Base-by-base conservation (phyloP, 495 filamentous ascomycete species). In the Hyaloscypha hepaticicola region DNA sequence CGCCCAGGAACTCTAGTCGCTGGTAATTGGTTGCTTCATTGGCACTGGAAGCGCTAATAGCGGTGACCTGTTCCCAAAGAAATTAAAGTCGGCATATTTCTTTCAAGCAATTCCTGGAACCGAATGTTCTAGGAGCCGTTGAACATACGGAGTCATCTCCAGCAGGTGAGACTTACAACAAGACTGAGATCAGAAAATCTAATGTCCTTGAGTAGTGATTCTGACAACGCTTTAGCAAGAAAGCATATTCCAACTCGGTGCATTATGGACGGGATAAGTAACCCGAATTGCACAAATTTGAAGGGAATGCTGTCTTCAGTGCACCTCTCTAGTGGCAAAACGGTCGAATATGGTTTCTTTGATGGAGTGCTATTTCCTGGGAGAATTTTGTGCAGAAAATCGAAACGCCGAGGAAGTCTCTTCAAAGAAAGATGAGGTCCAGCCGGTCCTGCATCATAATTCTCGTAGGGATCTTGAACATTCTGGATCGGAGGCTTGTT, bases 1-100 rank as follows among this genome's bases (percentile, higher is more conserved):
- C 95, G 0, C 95, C 95, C 0, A 97, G 78, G 70, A 96, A 96
- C 73, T 99, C 95, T 0, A 96, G 80, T 25, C 90, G 82, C 68
- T 99, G 90, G 71, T 99, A 99, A 65, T 97, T 82, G 0, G 78
- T 84, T 3, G 68, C 67, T 50, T 87, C 85, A 11, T 77, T 72
- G 0, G 91, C 84, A 1, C 82, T 78, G 0, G 89, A 86, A 1
- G 90, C 79, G 31, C 79, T 89, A 58, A 96, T 88, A 1, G 94
- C 93, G 8, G 84, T 88, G n/a, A 87, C n/a, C n/a, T 34, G 31
- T 34, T 34, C 31, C 31, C n/a, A n/a, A 34, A 34, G 31, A 34
- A 34, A 5, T 34, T 34, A 34, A 34, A 34, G 31, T 34, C 31
- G 12, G 12, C 31, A 34, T 34, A 34, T 12, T 34, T 34, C 31